Evolutionary conservation across 306 rosid species (phyloP).

Genomic region (Vigna reflexopilosa): DNA sequence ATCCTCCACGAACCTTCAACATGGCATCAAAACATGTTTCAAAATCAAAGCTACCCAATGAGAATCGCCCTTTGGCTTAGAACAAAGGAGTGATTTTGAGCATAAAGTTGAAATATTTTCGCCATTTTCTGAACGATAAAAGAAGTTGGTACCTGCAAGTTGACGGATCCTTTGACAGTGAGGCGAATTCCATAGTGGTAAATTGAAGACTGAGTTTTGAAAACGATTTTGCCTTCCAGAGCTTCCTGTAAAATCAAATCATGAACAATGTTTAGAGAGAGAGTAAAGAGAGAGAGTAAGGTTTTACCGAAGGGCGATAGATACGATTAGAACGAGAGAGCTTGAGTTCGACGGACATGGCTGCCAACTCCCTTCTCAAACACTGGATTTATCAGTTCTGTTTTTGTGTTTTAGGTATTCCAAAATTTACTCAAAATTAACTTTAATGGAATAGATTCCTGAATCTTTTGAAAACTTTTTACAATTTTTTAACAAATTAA

Average conservation of each 20-base stretch:
- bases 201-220: constrained; percentile 69
- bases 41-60: constrained; percentile 6
- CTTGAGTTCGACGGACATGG: constrained; percentile 81
- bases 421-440: too few relatives aligned
- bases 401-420: too few relatives aligned
- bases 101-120: constrained; percentile 7
- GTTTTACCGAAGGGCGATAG: constrained; percentile 80
- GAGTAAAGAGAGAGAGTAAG: background rate
- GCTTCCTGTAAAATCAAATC: constrained; percentile 64
- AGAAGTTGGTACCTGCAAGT: constrained; percentile 65
- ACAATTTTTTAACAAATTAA: too few relatives aligned
- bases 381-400: background rate
- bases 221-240: constrained; percentile 72
- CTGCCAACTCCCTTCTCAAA: constrained; percentile 5
- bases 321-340: constrained; percentile 76
- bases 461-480: too few relatives aligned
- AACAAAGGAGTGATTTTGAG: background rate
- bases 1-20: constrained; percentile 89
- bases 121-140: constrained; percentile 31
- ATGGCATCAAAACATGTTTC: background rate
- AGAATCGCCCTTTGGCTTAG: background rate
- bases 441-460: too few relatives aligned
- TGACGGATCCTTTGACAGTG: constrained; percentile 78
- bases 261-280: background rate
- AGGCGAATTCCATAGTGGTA: constrained; percentile 83